phyloP scores from a whole-genome alignment of 2,329 filamentous ascomycete genomes.

The Sporothrix curviconia region DNA sequence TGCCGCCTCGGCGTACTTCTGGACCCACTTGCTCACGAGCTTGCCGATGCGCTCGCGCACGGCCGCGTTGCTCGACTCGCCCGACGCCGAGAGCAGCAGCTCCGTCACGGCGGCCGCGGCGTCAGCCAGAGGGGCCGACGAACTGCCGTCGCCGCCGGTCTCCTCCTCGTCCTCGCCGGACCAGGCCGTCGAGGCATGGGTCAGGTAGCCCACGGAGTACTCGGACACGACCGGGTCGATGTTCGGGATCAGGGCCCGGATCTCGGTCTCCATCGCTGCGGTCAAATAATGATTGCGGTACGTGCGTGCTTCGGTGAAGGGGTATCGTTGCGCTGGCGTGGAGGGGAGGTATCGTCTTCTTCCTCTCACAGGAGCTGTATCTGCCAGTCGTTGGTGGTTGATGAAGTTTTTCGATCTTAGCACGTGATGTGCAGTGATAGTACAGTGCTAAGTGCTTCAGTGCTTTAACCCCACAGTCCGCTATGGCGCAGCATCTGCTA shows the following conservation, averaged over 20 bases:
- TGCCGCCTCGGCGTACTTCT: constrained; percentile 58
- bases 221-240: constrained; percentile 85
- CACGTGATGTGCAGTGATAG: too few species aligned
- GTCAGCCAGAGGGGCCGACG: constrained; percentile 66
- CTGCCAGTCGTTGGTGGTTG: background rate
- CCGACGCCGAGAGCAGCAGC: constrained; percentile 87
- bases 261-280: constrained; percentile 71
- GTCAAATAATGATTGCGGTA: too few species aligned
- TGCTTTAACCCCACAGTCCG: too few species aligned
- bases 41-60: constrained; percentile 73
- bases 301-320: background rate
- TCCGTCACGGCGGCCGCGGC: constrained; percentile 81
- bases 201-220: constrained; percentile 90
- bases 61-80: constrained; percentile 58
- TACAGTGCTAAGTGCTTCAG: too few species aligned
- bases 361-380: background rate
- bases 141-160: constrained; percentile 37
- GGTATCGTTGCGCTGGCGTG: background rate
- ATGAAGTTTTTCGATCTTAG: constrained; percentile 11
- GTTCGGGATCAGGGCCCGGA: constrained; percentile 74
- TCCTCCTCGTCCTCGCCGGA: constrained; percentile 63
- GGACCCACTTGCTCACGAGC: constrained; percentile 84
- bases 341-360: background rate
- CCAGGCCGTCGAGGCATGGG: constrained; percentile 83
- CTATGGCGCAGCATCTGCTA: too few species aligned